A percentile compares a stretch with the other conserved stretches of the same genome.
These are phyloP conservation scores for Lepidium didymum DNA, from an alignment of 345 rosid species.

Conservation along the genomic window DNA sequence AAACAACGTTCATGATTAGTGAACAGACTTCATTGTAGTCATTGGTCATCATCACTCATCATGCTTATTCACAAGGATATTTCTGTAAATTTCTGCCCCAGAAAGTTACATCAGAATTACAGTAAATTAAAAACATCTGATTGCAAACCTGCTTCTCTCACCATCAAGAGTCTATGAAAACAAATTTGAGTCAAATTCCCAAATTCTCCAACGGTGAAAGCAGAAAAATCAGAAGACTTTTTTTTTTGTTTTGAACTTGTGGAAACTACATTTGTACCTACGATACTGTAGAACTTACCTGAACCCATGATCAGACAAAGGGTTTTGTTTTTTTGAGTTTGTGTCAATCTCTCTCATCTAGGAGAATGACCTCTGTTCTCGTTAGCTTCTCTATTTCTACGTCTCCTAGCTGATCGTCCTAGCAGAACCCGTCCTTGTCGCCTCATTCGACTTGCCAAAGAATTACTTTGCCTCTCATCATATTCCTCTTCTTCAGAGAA, in stretches of 20 bases:
- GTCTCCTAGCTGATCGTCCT: slow-evolving; percentile 71
- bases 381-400: slow-evolving; percentile 53
- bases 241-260: not conserved
- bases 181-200: slow-evolving; percentile 2
- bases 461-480: slow-evolving; percentile 33
- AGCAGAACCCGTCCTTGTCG: slow-evolving; percentile 56
- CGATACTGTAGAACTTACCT: slow-evolving; percentile 15
- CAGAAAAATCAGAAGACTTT: not conserved
- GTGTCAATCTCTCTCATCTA: slow-evolving; percentile 14
- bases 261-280: slow-evolving; percentile 20
- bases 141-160: not conserved
- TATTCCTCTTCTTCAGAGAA: slow-evolving; percentile 44
- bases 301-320: slow-evolving; percentile 6
- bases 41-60: not conserved
- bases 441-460: slow-evolving; percentile 59
- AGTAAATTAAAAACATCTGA: not conserved
- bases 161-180: not conserved
- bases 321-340: not conserved
- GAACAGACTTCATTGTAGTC: not conserved
- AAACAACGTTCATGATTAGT: slow-evolving; percentile 3
- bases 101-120: slow-evolving; percentile 1
- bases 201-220: slow-evolving; percentile 12
- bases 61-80: slow-evolving; percentile 19
- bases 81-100: not conserved
- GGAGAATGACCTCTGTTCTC: slow-evolving; percentile 14